phyloP scores from a whole-genome alignment of 1,284 basidiomycete genomes.

The Ganoderma lucidum region DNA sequence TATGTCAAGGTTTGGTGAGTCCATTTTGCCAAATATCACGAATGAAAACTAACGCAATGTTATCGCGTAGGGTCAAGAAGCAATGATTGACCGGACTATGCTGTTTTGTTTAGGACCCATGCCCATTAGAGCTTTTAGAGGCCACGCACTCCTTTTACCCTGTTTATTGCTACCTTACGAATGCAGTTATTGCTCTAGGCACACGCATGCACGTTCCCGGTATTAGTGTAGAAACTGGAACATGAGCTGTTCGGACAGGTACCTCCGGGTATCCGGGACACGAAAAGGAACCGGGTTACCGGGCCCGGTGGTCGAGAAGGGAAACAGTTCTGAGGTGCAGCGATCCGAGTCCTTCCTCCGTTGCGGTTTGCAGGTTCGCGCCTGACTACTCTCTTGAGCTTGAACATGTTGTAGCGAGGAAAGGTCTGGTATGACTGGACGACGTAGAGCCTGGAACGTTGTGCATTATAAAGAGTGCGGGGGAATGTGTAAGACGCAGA shows the following conservation, averaged over 20 bases:
- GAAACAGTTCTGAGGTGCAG: slow-evolving; percentile 7
- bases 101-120: slow-evolving; percentile 4
- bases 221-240: too few relatives aligned
- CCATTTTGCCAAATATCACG: not conserved
- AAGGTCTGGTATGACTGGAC: not conserved
- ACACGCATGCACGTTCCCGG: not conserved
- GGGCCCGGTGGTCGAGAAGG: slow-evolving; percentile 17
- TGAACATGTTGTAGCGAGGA: not conserved
- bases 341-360: not conserved
- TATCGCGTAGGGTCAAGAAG: slow-evolving; percentile 44
- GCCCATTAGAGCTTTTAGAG: slow-evolving; percentile 24
- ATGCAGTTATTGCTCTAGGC: slow-evolving; percentile 22
- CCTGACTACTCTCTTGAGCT: not conserved
- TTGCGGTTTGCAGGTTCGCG: not conserved
- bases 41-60: slow-evolving; percentile 14
- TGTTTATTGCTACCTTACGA: slow-evolving; percentile 36
- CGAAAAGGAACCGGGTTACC: not conserved
- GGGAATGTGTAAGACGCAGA: not conserved
- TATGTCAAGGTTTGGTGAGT: slow-evolving; percentile 87
- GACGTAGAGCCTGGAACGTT: not conserved
- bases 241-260: not conserved
- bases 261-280: slow-evolving; percentile 18
- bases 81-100: slow-evolving; percentile 18
- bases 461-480: not conserved
- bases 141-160: slow-evolving; percentile 17